Conservation (phyloP, 225 moss, liverwort and hornwort species). For the Rhytidiadelphus loreus region DNA sequence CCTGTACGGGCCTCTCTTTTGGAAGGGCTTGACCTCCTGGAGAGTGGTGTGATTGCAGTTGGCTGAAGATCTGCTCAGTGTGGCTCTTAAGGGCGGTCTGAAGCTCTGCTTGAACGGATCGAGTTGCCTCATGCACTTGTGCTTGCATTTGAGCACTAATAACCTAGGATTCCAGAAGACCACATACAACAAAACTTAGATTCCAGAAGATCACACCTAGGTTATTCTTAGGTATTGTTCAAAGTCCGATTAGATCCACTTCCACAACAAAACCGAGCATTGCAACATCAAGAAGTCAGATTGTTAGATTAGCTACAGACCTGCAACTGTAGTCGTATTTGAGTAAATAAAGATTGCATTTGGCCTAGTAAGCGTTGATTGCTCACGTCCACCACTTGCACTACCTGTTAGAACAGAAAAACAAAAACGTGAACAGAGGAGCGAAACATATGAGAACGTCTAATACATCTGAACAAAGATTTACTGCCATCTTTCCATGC, state of each 20-base stretch:
- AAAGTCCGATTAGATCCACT: neutral
- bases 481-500: neutral
- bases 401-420: constrained; percentile 1
- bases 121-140: constrained; percentile 36
- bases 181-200: neutral
- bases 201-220: neutral
- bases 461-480: neutral
- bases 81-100: constrained; percentile 27
- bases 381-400: constrained; percentile 45
- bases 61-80: constrained; percentile 25
- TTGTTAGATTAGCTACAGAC: neutral
- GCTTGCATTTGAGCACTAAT: constrained; percentile 39
- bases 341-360: constrained; percentile 31
- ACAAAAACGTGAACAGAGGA: neutral
- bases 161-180: neutral
- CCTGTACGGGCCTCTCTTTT: constrained; percentile 5
- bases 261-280: neutral
- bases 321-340: constrained; percentile 32
- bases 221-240: neutral
- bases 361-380: constrained; percentile 34
- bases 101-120: constrained; percentile 34
- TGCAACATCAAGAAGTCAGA: neutral
- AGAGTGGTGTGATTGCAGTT: constrained; percentile 20
- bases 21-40: constrained; percentile 1
- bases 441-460: neutral